These are phyloP conservation scores for Chytriomyces sp. DNA, from an alignment of 192 early-diverging fungal genomes.

Conservation along the genomic window DNA sequence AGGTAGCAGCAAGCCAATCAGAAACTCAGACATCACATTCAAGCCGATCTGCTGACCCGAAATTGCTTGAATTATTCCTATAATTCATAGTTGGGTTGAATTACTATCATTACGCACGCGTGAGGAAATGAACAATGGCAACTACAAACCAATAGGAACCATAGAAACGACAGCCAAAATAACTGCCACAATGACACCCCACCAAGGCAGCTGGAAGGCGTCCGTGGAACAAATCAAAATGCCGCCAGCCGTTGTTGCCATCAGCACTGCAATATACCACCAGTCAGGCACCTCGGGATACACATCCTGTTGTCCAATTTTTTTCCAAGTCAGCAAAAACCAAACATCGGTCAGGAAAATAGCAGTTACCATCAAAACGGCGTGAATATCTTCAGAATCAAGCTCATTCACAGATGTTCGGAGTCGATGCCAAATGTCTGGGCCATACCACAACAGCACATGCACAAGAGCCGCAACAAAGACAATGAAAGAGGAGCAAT, in stretches of 20 bases:
- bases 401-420: constrained; percentile 31
- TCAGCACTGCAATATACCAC: constrained; percentile 40
- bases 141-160: constrained; percentile 59
- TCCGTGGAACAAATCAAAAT: constrained; percentile 20
- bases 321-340: not conserved
- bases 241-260: not conserved
- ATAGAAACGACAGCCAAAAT: constrained; percentile 58
- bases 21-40: constrained; percentile 64
- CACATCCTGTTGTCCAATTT: constrained; percentile 27
- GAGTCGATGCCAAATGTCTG: constrained; percentile 31
- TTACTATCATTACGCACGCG: no score
- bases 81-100: no score
- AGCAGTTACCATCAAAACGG: constrained; percentile 30
- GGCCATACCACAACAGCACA: constrained; percentile 65
- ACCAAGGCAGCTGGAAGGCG: constrained; percentile 53
- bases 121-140: no score
- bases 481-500: constrained; percentile 50
- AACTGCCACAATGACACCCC: constrained; percentile 43
- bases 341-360: constrained; percentile 16
- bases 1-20: constrained; percentile 63
- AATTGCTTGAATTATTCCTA: constrained; percentile 61
- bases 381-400: constrained; percentile 36
- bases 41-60: constrained; percentile 58
- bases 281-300: constrained; percentile 41
- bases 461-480: constrained; percentile 65